Evolutionary conservation across 2,329 filamentous ascomycete species (phyloP).

Genomic region (Colletotrichum sidae): DNA sequence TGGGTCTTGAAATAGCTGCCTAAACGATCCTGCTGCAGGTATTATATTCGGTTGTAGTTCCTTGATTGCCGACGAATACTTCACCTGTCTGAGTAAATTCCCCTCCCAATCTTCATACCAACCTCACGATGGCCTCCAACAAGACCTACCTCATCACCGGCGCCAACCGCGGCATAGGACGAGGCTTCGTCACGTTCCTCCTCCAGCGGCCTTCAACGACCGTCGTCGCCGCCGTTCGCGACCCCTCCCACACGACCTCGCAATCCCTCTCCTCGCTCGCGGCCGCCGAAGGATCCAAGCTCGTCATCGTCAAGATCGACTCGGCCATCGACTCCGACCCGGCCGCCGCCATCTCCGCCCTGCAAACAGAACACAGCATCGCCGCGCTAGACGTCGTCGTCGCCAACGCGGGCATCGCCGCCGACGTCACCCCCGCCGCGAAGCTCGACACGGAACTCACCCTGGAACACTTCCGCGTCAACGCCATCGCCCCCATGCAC

Average conservation of each 20-base stretch:
- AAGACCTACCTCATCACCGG: slow-evolving; percentile 50
- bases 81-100: too few relatives aligned
- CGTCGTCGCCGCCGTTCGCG: slow-evolving; percentile 54
- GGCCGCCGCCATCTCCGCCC: slow-evolving; percentile 44
- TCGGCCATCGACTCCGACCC: slow-evolving; percentile 47
- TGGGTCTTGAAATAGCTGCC: too few relatives aligned
- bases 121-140: slow-evolving; percentile 45
- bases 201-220: slow-evolving; percentile 42
- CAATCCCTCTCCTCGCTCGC: slow-evolving; percentile 50
- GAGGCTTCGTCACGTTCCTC: slow-evolving; percentile 20
- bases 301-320: slow-evolving; percentile 58
- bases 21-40: too few relatives aligned
- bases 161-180: slow-evolving; percentile 31
- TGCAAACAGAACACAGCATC: slow-evolving; percentile 49
- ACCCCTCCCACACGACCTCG: slow-evolving; percentile 43
- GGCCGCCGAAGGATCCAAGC: slow-evolving; percentile 45
- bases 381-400: slow-evolving; percentile 61
- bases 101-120: neutral
- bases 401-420: slow-evolving; percentile 60
- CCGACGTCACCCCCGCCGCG: slow-evolving; percentile 28
- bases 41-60: too few relatives aligned
- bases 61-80: too few relatives aligned
- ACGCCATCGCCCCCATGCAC: slow-evolving; percentile 41
- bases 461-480: slow-evolving; percentile 51
- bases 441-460: slow-evolving; percentile 44